Evolutionary conservation across 2,329 filamentous ascomycete species (phyloP).

Genomic region (Claviceps capensis): DNA sequence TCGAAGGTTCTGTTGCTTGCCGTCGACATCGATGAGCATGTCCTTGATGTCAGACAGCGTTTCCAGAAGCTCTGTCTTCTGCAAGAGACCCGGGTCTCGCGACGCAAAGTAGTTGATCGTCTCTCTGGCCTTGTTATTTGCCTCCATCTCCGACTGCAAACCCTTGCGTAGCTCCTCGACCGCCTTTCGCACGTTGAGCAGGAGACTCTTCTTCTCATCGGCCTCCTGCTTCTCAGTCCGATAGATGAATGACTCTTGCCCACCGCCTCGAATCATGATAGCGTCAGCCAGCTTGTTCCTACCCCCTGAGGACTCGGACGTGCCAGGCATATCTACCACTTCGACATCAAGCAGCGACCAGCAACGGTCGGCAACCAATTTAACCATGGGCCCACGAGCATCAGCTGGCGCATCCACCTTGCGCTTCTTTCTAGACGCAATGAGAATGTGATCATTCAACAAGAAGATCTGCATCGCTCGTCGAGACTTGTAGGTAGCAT

Average conservation of each 20-base stretch:
- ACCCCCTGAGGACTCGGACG: constrained; percentile 37
- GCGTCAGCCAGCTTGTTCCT: constrained; percentile 63
- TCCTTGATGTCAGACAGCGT: constrained; percentile 67
- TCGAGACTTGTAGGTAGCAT: constrained; percentile 89
- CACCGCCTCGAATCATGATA: constrained; percentile 76
- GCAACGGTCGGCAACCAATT: constrained; percentile 85
- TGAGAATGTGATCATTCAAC: constrained; percentile 84
- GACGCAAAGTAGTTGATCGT: constrained; percentile 77
- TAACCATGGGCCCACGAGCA: constrained; percentile 44
- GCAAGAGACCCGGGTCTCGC: constrained; percentile 60
- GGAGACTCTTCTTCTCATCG: constrained; percentile 63
- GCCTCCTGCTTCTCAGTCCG: constrained; percentile 72
- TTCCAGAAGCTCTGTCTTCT: constrained; percentile 70
- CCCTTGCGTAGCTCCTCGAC: constrained; percentile 83
- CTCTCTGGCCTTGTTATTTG: constrained; percentile 71
- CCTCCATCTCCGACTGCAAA: constrained; percentile 74
- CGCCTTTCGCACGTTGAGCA: constrained; percentile 84
- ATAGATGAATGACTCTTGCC: constrained; percentile 87
- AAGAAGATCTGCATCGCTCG: constrained; percentile 83
- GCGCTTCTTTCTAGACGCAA: constrained; percentile 88
- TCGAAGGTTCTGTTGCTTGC: constrained; percentile 87
- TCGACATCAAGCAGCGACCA: constrained; percentile 91
- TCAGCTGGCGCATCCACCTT: constrained; percentile 53
- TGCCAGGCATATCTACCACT: constrained; percentile 72
- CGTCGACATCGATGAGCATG: constrained; percentile 89